A percentile compares a stretch with the other conserved stretches of the same genome.
These are phyloP conservation scores for Neurospora discreta DNA, from an alignment of 495 filamentous ascomycete genomes.

Conservation along the genomic window DNA sequence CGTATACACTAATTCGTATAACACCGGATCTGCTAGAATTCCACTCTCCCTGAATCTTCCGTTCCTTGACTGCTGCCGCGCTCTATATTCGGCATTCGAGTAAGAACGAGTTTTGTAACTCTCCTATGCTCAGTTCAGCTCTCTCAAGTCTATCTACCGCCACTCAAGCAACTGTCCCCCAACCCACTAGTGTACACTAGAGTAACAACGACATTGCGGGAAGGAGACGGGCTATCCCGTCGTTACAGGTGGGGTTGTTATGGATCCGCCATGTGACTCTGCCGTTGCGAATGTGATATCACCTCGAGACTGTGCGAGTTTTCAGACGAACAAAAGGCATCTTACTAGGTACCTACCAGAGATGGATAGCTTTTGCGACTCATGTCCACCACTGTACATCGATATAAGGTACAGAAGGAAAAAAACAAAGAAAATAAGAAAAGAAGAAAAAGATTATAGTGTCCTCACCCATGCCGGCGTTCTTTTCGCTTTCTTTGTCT, in stretches of 20 bases:
- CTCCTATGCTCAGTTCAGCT: neutral
- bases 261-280: neutral
- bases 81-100: neutral
- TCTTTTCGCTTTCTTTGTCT: neutral
- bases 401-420: neutral
- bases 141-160: neutral
- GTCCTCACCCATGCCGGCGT: neutral
- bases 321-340: neutral
- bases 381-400: neutral
- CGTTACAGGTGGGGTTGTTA: neutral
- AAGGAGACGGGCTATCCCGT: neutral
- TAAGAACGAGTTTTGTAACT: neutral
- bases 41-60: neutral
- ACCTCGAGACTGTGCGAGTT: neutral
- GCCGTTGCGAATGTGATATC: neutral
- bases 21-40: neutral
- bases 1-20: neutral
- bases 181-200: neutral
- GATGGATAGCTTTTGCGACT: neutral
- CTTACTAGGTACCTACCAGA: neutral
- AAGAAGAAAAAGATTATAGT: neutral
- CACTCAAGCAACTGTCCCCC: neutral
- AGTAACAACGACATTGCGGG: neutral
- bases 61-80: neutral
- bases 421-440: neutral